Conservation (phyloP, 2,329 filamentous ascomycete species). For the Pyricularia sp. region DNA sequence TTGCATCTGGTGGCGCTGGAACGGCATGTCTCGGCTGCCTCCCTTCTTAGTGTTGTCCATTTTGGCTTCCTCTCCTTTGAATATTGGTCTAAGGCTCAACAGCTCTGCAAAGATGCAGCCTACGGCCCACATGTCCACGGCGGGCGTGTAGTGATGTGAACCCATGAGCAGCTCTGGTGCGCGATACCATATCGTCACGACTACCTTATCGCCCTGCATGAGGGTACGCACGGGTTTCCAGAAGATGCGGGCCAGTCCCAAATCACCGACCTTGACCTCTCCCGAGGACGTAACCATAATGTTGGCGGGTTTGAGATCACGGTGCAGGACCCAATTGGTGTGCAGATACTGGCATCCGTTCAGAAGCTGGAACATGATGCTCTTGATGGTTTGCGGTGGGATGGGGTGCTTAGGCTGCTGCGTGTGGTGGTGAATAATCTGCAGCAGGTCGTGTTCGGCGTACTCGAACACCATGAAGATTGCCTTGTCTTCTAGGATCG, state of each 20-base stretch:
- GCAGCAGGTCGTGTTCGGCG: slow-evolving; percentile 90
- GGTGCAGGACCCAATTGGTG: slow-evolving; percentile 93
- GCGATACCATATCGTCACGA: slow-evolving; percentile 98
- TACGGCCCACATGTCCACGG: slow-evolving; percentile 95
- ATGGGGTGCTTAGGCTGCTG: slow-evolving; percentile 83
- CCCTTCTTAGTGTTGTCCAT: slow-evolving; percentile 84
- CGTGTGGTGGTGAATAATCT: slow-evolving; percentile 97
- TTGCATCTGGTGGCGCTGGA: slow-evolving; percentile 97
- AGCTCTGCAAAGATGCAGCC: slow-evolving; percentile 97
- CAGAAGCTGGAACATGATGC: slow-evolving; percentile 90
- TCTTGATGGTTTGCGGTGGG: slow-evolving; percentile 79
- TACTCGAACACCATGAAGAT: slow-evolving; percentile 99
- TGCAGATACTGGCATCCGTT: slow-evolving; percentile 94
- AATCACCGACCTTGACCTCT: slow-evolving; percentile 88
- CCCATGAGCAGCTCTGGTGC: slow-evolving; percentile 90
- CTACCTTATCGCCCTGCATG: slow-evolving; percentile 92
- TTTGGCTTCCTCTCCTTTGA: slow-evolving; percentile 97
- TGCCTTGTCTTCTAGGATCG: slow-evolving; percentile 96
- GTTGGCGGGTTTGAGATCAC: slow-evolving; percentile 94
- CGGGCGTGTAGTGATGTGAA: slow-evolving; percentile 91
- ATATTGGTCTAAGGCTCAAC: slow-evolving; percentile 82
- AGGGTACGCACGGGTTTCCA: slow-evolving; percentile 88
- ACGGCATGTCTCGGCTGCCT: slow-evolving; percentile 59
- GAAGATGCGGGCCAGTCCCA: slow-evolving; percentile 86
- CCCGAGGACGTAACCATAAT: slow-evolving; percentile 94